A percentile compares a stretch with the other conserved stretches of the same genome.
phyloP scores from a whole-genome alignment of 176 grass and related monocot species.

The Elymus sibiricus region DNA sequence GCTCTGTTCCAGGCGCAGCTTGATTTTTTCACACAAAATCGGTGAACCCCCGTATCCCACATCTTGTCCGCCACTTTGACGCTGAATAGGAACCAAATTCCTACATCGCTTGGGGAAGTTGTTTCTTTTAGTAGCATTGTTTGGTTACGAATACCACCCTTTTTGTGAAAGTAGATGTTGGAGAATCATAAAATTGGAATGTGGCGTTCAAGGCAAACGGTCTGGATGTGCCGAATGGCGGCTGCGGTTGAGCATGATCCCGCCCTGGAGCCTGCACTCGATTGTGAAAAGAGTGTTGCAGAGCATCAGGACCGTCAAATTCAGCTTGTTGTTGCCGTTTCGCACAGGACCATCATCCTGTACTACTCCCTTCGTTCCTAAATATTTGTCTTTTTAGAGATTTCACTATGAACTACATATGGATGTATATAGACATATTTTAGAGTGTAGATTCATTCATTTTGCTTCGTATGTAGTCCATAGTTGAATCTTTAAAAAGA shows the following conservation, averaged over 20 bases:
- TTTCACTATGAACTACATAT: too few species aligned
- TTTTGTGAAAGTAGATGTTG: conserved; percentile 17
- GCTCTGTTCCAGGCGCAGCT: neutral
- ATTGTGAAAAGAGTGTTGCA: conserved; percentile 15
- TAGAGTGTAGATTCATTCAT: too few species aligned
- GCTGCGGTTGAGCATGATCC: neutral
- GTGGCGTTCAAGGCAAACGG: conserved; percentile 35
- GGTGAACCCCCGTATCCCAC: neutral
- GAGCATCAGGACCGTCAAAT: conserved; percentile 51
- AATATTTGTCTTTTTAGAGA: too few species aligned
- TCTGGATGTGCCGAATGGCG: conserved; percentile 29
- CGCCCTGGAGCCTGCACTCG: conserved; percentile 28
- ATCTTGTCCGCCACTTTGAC: neutral
- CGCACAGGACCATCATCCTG: conserved; percentile 43
- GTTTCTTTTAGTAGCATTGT: neutral
- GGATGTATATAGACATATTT: too few species aligned
- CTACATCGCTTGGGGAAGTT: neutral
- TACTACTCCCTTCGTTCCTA: too few species aligned
- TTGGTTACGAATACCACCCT: neutral
- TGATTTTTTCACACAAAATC: neutral
- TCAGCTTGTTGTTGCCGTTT: conserved; percentile 55
- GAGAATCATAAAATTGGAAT: conserved; percentile 52
- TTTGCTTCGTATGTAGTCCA: too few species aligned
- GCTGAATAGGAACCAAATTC: neutral
- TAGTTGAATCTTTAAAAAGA: too few species aligned